These are phyloP conservation scores for Apiospora aurea DNA, from an alignment of 2,329 filamentous ascomycete species.

Conservation along the genomic window DNA sequence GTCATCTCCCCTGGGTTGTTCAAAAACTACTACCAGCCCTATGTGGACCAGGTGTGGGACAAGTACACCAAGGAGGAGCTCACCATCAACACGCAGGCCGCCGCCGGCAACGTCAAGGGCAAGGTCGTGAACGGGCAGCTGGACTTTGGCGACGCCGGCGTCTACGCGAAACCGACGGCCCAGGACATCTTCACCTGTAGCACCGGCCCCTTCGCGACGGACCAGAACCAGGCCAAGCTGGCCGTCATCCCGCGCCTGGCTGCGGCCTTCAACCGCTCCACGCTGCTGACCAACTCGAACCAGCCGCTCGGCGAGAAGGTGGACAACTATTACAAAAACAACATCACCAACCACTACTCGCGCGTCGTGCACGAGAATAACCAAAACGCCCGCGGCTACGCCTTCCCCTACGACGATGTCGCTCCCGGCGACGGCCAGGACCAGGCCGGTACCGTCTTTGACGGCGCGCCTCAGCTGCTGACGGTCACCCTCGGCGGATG, in stretches of 20 bases:
- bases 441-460: constrained; percentile 68
- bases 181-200: constrained; percentile 60
- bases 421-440: constrained; percentile 66
- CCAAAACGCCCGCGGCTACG: constrained; percentile 66
- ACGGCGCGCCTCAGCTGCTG: constrained; percentile 60
- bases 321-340: constrained; percentile 51
- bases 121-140: constrained; percentile 44
- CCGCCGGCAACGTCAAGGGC: constrained; percentile 49
- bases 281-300: constrained; percentile 46
- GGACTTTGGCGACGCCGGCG: constrained; percentile 50
- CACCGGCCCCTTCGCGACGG: constrained; percentile 54
- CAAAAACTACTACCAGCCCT: constrained; percentile 50
- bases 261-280: constrained; percentile 56
- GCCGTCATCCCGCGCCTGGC: constrained; percentile 57
- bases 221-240: constrained; percentile 49
- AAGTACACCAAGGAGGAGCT: constrained; percentile 48
- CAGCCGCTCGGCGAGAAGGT: constrained; percentile 61
- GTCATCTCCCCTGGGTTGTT: constrained; percentile 54
- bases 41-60: constrained; percentile 56
- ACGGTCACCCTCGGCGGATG: constrained; percentile 63
- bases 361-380: constrained; percentile 67
- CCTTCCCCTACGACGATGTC: constrained; percentile 74
- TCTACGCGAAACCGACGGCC: constrained; percentile 51
- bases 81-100: constrained; percentile 49
- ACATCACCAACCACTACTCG: constrained; percentile 62